Conservation (phyloP, 2,329 filamentous ascomycete genomes). For the Scedosporium boydii region DNA sequence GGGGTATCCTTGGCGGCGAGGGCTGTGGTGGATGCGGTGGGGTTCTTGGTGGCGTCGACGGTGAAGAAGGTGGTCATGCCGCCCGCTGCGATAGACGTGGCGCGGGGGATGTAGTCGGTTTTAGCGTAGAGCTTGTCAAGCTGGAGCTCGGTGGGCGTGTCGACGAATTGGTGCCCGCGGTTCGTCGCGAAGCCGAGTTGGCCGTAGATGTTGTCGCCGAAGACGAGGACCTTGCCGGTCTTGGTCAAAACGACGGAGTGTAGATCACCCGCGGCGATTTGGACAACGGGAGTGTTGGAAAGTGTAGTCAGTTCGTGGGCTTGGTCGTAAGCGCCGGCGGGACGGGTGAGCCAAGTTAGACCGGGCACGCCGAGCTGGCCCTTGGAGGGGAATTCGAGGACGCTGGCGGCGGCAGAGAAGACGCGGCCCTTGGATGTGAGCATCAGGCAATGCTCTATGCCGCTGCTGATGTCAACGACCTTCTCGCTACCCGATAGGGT, state of each 20-base stretch:
- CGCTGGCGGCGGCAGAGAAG: slow-evolving; percentile 78
- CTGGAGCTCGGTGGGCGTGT: slow-evolving; percentile 62
- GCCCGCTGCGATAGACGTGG: slow-evolving; percentile 75
- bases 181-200: slow-evolving; percentile 77
- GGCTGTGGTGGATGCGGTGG: slow-evolving; percentile 11
- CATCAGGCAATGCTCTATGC: slow-evolving; percentile 77
- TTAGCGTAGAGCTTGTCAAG: slow-evolving; percentile 62
- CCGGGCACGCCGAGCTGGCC: slow-evolving; percentile 85
- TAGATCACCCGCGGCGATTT: slow-evolving; percentile 76
- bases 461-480: slow-evolving; percentile 64
- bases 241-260: slow-evolving; percentile 75
- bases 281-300: slow-evolving; percentile 57
- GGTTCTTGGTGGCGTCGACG: slow-evolving; percentile 62
- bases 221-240: slow-evolving; percentile 70
- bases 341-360: slow-evolving; percentile 69
- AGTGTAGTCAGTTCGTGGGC: slow-evolving; percentile 70
- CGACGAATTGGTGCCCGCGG: slow-evolving; percentile 49
- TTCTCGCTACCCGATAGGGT: slow-evolving; percentile 60
- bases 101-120: slow-evolving; percentile 50
- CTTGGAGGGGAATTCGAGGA: slow-evolving; percentile 65
- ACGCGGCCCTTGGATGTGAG: slow-evolving; percentile 78
- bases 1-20: not conserved
- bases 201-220: slow-evolving; percentile 86
- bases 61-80: slow-evolving; percentile 83
- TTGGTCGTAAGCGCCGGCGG: slow-evolving; percentile 67